phyloP scores from a whole-genome alignment of 139 green algal genomes.

The Choricystis sp. region DNA sequence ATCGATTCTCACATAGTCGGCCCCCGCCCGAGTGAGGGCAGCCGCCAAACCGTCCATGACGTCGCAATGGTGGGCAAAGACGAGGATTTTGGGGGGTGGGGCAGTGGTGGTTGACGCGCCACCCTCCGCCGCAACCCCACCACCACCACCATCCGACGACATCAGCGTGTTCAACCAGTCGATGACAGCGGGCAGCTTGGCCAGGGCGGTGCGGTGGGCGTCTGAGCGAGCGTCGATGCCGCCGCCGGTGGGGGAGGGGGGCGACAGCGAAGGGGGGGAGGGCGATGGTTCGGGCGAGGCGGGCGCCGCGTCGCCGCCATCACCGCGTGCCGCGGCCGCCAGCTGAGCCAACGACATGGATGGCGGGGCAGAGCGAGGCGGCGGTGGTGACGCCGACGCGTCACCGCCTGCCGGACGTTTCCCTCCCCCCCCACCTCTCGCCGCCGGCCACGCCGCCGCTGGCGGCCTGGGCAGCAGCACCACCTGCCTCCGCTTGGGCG shows the following conservation, averaged over 20 bases:
- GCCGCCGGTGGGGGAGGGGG: too few relatives aligned
- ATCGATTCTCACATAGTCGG: conserved; percentile 73
- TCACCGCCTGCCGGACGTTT: not conserved
- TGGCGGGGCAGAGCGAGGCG: conserved; percentile 16
- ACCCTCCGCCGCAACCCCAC: conserved; percentile 50
- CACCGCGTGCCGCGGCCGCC: conserved; percentile 10
- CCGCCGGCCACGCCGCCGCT: not conserved
- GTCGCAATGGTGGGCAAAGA: conserved; percentile 82
- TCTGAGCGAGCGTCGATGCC: too few relatives aligned
- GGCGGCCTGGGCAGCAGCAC: conserved; percentile 12
- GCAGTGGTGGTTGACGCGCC: conserved; percentile 46
- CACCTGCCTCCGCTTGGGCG: conserved; percentile 70
- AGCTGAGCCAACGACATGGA: conserved; percentile 25
- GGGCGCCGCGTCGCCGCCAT: conserved; percentile 1
- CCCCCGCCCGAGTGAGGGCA: conserved; percentile 28
- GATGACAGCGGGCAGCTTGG: conserved; percentile 54
- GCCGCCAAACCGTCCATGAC: conserved; percentile 30
- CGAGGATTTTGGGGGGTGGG: conserved; percentile 65
- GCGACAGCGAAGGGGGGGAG: too few relatives aligned
- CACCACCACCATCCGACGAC: conserved; percentile 17
- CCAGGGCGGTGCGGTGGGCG: conserved; percentile 34
- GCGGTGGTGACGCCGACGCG: not conserved
- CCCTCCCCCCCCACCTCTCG: not conserved
- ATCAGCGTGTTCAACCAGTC: conserved; percentile 62
- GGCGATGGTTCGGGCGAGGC: not conserved